Base-by-base conservation (phyloP, 2,329 filamentous ascomycete genomes). In the Sphaceloma murrayae region DNA sequence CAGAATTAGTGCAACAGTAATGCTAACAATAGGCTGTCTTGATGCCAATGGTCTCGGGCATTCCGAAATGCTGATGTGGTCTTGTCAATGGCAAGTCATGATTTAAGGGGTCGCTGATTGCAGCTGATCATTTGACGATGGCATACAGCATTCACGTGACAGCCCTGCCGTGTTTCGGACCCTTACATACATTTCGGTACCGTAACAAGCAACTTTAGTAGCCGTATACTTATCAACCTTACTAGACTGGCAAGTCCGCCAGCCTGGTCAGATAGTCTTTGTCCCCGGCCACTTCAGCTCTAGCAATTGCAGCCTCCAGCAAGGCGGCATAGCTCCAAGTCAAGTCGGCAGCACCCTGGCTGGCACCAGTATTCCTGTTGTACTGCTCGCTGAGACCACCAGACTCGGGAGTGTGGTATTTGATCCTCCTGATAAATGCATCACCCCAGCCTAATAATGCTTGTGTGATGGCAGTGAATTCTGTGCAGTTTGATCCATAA, bases 281-380 rank as follows among this genome's bases (percentile, higher is more conserved):
- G 21, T 56, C 45, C 2, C 50, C 48, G 22, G 42, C 50, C 27
- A 49, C 30, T 19, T 52, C 48, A n/a, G 56, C 56, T 32, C 58
- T 46, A 26, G 55, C 53, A 45, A 58, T 54, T 2, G 52, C 53
- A 8, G 58, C 56, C 5, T 57, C 59, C 24, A 61, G 49, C 8
- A 59, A 22, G 26, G 45, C 53, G n/a, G 58, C 59, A 52, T 60
- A 61, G 24, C 51, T 54, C 59, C 59, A 61, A 3, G 57, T 62
- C 44, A 62, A 34, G 45, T 60, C 58, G 4, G 47, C 50, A 8
- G 58, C 58, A 11, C 58, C 58, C 31, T 54, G 51, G 18, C 53
- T 46, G 3, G 44, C 19, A 5, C 58, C 59, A 11, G 49, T 52
- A 17, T 54, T 49, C 2, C 58, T 50, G 34, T 61, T 56, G 46